phyloP scores from a whole-genome alignment of 495 filamentous ascomycete genomes.

The Sporormia fimetaria region DNA sequence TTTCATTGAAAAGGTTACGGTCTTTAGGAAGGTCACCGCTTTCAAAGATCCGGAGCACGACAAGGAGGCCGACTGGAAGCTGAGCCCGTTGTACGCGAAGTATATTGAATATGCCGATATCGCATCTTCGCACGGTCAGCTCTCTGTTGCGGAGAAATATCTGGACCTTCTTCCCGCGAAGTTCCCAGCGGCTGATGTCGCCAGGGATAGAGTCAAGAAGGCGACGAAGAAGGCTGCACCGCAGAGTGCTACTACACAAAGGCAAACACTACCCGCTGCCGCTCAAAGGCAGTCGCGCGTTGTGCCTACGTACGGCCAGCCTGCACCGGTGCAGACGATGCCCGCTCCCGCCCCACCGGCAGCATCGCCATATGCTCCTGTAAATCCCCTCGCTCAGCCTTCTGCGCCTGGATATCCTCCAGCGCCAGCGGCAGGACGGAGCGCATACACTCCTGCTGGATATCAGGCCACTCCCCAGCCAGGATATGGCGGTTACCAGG shows the following conservation, averaged over 20 bases:
- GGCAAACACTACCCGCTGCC: constrained; percentile 20
- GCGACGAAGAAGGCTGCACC: constrained; percentile 60
- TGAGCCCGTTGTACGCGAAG: constrained; percentile 78
- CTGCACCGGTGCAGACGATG: constrained; percentile 1
- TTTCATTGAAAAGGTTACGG: constrained; percentile 95
- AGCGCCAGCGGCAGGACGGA: constrained; percentile 27
- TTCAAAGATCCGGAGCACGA: constrained; percentile 70
- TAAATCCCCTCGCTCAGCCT: constrained; percentile 12
- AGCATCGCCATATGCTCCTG: constrained; percentile 25
- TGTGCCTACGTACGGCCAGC: constrained; percentile 22
- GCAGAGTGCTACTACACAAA: constrained; percentile 27
- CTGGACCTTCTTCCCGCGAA: constrained; percentile 74
- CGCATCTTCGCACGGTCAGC: constrained; percentile 76
- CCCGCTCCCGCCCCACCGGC: constrained; percentile 13
- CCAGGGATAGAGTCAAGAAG: constrained; percentile 73
- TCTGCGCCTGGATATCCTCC: constrained; percentile 2
- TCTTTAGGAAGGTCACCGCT: constrained; percentile 89
- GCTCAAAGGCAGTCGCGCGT: constrained; percentile 18
- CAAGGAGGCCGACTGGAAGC: constrained; percentile 72
- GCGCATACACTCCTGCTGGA: constrained; percentile 53
- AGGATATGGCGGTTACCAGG: constrained; percentile 30
- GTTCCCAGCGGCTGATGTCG: constrained; percentile 81
- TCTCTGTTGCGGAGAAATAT: constrained; percentile 81
- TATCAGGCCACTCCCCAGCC: constrained; percentile 35
- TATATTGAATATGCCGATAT: constrained; percentile 97